Evolutionary conservation across 2,329 filamentous ascomycete species (phyloP).

Genomic region (Lasiodiplodia theobromae): DNA sequence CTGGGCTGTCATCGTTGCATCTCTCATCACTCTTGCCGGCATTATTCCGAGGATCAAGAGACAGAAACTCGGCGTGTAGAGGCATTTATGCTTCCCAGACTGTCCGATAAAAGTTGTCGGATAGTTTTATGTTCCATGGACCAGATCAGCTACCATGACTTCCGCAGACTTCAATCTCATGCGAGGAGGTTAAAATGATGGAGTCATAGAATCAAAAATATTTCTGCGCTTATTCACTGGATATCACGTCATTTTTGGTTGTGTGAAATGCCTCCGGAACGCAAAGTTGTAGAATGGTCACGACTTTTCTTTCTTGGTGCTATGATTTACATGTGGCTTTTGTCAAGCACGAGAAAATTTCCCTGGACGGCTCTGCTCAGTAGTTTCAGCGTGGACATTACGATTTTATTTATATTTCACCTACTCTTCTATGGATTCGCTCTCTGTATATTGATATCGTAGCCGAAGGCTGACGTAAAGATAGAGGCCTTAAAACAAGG

Average conservation of each 20-base stretch:
- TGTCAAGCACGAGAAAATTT: too few relatives aligned
- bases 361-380: too few relatives aligned
- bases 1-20: constrained; percentile 75
- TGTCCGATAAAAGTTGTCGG: neutral
- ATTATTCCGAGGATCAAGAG: constrained; percentile 80
- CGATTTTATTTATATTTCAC: too few relatives aligned
- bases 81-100: neutral
- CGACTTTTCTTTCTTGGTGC: too few relatives aligned
- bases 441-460: too few relatives aligned
- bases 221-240: neutral
- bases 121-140: neutral
- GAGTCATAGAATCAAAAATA: neutral
- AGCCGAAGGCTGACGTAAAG: too few relatives aligned
- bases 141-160: neutral
- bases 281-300: neutral
- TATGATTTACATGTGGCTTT: neutral
- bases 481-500: too few relatives aligned
- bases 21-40: constrained; percentile 72
- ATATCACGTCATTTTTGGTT: neutral
- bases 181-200: too few relatives aligned
- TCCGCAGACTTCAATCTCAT: neutral
- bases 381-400: too few relatives aligned
- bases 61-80: constrained; percentile 74
- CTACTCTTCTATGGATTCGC: too few relatives aligned
- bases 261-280: neutral